Conservation (phyloP, 2,329 filamentous ascomycete genomes). For the Scytalidium lignicola region DNA sequence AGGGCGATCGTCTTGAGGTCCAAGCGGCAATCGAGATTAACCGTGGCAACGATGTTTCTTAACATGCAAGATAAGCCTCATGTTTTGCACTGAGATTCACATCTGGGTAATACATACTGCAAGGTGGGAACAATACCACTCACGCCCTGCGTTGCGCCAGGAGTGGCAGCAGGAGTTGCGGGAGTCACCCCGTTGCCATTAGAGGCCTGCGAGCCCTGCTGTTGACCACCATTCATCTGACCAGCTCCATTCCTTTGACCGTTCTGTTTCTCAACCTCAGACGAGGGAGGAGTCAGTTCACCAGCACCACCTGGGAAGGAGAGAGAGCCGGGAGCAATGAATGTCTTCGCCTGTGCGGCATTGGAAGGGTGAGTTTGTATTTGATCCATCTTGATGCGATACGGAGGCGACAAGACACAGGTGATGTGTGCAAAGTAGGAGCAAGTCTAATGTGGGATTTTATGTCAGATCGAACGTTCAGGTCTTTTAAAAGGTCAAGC, state of each 20-base stretch:
- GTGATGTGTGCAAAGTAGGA: constrained; percentile 14
- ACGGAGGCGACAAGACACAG: constrained; percentile 13
- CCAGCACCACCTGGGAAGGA: constrained; percentile 83
- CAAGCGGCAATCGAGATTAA: constrained; percentile 95
- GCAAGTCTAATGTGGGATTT: constrained; percentile 18
- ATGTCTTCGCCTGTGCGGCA: constrained; percentile 90
- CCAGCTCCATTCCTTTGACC: constrained; percentile 44
- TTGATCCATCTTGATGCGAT: constrained; percentile 61
- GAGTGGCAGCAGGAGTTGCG: constrained; percentile 86
- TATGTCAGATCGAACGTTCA: constrained; percentile 16
- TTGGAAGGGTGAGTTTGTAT: constrained; percentile 89
- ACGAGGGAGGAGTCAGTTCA: constrained; percentile 76
- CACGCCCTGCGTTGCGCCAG: constrained; percentile 71
- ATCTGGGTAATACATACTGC: constrained; percentile 75
- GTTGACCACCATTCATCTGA: constrained; percentile 42
- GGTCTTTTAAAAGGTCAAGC: neutral
- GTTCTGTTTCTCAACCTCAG: constrained; percentile 59
- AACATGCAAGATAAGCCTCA: constrained; percentile 48
- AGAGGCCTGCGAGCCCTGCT: constrained; percentile 52
- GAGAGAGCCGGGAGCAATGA: constrained; percentile 86
- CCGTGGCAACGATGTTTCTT: constrained; percentile 99
- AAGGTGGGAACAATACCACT: constrained; percentile 89
- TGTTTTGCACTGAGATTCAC: constrained; percentile 27
- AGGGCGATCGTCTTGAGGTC: constrained; percentile 98
- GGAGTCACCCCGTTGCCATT: constrained; percentile 79